Evolutionary conservation across 352 stramenopile species (phyloP), one percentile per base, ranked within the genome.

Genomic region (Globisporangium acanthophoron): DNA sequence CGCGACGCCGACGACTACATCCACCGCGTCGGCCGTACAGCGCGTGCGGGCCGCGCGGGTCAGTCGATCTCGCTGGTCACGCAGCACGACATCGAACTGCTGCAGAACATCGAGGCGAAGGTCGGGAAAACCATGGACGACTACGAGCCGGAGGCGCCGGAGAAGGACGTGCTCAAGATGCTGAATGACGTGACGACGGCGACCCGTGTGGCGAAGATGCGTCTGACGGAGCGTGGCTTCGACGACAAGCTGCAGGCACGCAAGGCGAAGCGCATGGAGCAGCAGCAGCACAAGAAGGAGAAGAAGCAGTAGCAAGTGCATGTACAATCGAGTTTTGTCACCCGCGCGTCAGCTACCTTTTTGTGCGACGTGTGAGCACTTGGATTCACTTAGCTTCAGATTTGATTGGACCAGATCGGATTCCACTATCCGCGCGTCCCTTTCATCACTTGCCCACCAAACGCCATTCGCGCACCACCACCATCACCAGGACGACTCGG

Each of bases 1-100:
- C 96, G 84, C 27, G 92, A 99, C 70, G 96, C 94, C 27, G 99
- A 99, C 71, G 96, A 99, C 73, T 99, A 99, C 74, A 98, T 99
- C 65, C 97, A 99, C 69, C 83, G 97, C 35, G 97, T 99, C 3
- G 97, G 97, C n/a, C 87, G 97, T 54, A 99, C 97, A 5, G 97
- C 97, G 5, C 84, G 97, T 67, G 97, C 97, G 35, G 97, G 97
- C 47, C 76, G 92, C 48, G 90, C 92, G 15, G 98, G 98, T 44
- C 82, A 91, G 20, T 92, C 97, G 0, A 88, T 99, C 59, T 98
- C 95, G 18, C 97, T 99, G 66, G 97, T 99, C 3, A 99, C 98
- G 46, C 97, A 99, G 78, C 96, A 98, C 76, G 97, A 99, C 73
- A 92, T 99, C 1, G 97, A 99, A 81, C 75, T 99, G 31, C 99